A percentile compares a stretch with the other conserved stretches of the same genome.
phyloP scores from a whole-genome alignment of 495 filamentous ascomycete genomes.

The Neurospora sp. region DNA sequence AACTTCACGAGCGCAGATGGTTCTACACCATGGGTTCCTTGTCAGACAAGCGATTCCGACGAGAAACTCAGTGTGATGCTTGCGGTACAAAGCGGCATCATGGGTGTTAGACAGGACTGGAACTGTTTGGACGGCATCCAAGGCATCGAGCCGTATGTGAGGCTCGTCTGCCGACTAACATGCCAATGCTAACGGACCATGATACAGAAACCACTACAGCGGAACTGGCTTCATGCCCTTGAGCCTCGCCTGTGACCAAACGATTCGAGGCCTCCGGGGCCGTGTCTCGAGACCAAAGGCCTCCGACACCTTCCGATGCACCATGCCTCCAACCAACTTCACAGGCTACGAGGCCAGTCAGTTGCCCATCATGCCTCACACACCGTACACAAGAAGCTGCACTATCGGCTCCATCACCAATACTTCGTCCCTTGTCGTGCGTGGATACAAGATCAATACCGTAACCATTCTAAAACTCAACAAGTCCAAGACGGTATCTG shows the following conservation, averaged over 20 bases:
- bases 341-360: conserved; percentile 20
- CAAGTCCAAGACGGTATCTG: background rate
- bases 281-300: background rate
- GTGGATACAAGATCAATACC: conserved; percentile 10
- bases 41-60: background rate
- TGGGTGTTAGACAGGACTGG: conserved; percentile 16
- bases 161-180: background rate
- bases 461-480: background rate
- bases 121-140: conserved; percentile 9
- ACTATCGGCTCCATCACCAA: conserved; percentile 24
- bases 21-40: conserved; percentile 7
- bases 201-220: conserved; percentile 3
- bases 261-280: background rate
- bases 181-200: background rate
- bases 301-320: conserved; percentile 5
- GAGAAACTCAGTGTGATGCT: conserved; percentile 1
- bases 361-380: conserved; percentile 36
- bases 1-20: conserved; percentile 5
- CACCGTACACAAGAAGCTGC: conserved; percentile 39
- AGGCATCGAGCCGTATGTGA: conserved; percentile 9
- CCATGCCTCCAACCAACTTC: conserved; percentile 1
- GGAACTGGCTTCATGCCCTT: conserved; percentile 10
- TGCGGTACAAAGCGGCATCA: conserved; percentile 4
- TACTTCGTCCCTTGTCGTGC: conserved; percentile 8
- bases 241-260: conserved; percentile 1